These are phyloP conservation scores for Antrodiella citrinella DNA, from an alignment of 768 basidiomycete species.

Conservation along the genomic window DNA sequence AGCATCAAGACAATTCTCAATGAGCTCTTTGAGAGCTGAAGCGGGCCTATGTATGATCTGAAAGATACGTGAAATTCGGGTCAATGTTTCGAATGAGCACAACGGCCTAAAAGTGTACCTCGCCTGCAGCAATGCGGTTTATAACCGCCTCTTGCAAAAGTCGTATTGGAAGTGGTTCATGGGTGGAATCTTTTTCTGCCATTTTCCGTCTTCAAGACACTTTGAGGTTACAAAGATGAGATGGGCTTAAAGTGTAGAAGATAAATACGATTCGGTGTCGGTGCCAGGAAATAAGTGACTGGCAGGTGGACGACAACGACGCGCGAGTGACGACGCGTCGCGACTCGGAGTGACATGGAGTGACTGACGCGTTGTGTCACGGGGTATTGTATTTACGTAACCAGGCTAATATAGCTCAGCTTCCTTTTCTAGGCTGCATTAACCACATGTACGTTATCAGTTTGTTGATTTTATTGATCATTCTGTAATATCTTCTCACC, in stretches of 20 bases:
- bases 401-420: too few species aligned
- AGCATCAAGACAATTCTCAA: constrained; percentile 96
- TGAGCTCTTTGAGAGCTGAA: constrained; percentile 90
- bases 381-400: too few species aligned
- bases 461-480: too few species aligned
- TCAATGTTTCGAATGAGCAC: not conserved
- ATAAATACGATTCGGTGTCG: too few species aligned
- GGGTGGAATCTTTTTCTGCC: not conserved
- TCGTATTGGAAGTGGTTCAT: constrained; percentile 9
- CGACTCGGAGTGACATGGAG: not conserved
- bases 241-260: not conserved
- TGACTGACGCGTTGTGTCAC: not conserved
- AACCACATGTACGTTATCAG: too few species aligned
- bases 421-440: too few species aligned
- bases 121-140: constrained; percentile 13
- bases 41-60: constrained; percentile 87
- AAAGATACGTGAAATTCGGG: not conserved
- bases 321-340: not conserved
- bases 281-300: not conserved
- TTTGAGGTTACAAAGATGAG: not conserved
- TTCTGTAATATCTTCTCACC: not conserved
- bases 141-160: constrained; percentile 12
- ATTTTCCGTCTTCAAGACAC: not conserved
- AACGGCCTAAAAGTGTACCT: constrained; percentile 4
- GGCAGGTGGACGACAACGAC: not conserved